Conservation (phyloP, 495 filamentous ascomycete genomes). For the Annulohypoxylon maeteangense region DNA sequence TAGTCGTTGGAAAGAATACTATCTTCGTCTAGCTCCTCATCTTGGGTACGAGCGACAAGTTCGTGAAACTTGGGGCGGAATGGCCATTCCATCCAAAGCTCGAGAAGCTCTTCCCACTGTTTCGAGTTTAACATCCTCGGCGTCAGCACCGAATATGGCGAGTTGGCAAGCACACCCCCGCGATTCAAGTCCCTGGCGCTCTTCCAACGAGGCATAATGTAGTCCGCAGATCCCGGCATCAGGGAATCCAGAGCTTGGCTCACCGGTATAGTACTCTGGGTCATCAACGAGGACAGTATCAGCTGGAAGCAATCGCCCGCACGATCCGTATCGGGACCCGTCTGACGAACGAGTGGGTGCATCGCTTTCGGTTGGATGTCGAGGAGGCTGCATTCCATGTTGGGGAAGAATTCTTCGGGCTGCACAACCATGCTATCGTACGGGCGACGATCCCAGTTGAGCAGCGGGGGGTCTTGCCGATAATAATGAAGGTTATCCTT, state of each 20-base stretch:
- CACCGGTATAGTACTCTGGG: conserved; percentile 34
- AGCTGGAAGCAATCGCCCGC: conserved; percentile 54
- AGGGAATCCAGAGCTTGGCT: conserved; percentile 42
- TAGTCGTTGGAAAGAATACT: background rate
- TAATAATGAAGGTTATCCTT: conserved; percentile 61
- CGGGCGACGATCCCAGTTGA: conserved; percentile 72
- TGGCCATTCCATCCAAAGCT: conserved; percentile 69
- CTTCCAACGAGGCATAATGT: conserved; percentile 52
- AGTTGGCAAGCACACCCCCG: conserved; percentile 50
- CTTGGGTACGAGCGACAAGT: conserved; percentile 51
- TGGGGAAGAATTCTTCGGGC: conserved; percentile 67
- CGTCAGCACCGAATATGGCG: conserved; percentile 47
- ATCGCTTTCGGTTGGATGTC: conserved; percentile 58
- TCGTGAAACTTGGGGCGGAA: conserved; percentile 60
- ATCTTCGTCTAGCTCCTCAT: conserved; percentile 37
- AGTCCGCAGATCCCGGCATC: conserved; percentile 55
- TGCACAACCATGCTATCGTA: conserved; percentile 65
- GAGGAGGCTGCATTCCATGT: conserved; percentile 50
- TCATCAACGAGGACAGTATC: conserved; percentile 42
- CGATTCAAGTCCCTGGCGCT: conserved; percentile 52
- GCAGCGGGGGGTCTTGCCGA: conserved; percentile 55
- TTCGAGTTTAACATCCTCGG: conserved; percentile 54
- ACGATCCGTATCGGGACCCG: conserved; percentile 47
- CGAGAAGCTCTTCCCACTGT: conserved; percentile 62
- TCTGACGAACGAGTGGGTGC: conserved; percentile 51